Evolutionary conservation across 306 rosid genomes (phyloP), one percentile per base, ranked within the genome.

Genomic region (Rosa chinensis): DNA sequence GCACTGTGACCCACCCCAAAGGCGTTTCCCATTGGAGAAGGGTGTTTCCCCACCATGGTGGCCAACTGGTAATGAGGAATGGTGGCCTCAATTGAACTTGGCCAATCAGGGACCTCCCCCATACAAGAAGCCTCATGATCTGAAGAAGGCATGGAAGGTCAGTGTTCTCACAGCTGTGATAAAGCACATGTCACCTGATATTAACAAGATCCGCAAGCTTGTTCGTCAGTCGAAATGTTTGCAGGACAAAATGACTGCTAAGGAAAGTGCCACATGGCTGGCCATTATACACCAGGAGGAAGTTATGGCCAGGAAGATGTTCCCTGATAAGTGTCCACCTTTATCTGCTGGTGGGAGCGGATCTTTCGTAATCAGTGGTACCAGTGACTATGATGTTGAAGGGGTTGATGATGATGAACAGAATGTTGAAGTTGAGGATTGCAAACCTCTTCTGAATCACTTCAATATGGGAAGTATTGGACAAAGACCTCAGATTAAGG

Each of bases 241-340:
- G 82, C 98, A 93, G 77, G 98, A 93, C 78, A 93, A 91, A 75
- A 93, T 93, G 98, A 91, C 98, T 0, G 98, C 98, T 2, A 93
- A 90, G 89, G 98, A 93, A 82, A 93, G 95, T 52, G 90, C 95
- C 0, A 92, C 95, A 3, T 93, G 97, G 98, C 95, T 91, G 17
- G 95, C 97, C 71, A 86, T 93, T 70, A 87, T 93, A 79, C 89
- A 91, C 72, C 97, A 91, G 69, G 97, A 93, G 86, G 98, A 93
- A 79, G 68, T 87, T 58, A 63, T 93, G 81, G 95, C 95, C 25
- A 82, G 89, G 12, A 88, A 86, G 85, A 84, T 90, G 20, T 90
- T 81, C 75, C 98, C 98, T 2, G 90, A 86, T 44, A 84, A 82
- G 10, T 87, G 93, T 23, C 91, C 85, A 0, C 88, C 90, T n/a